Percentiles rank a stretch among this genome's conserved stretches.
These are phyloP conservation scores for Peniophora sp. DNA, from an alignment of 1,284 basidiomycete genomes.

Conservation along the genomic window DNA sequence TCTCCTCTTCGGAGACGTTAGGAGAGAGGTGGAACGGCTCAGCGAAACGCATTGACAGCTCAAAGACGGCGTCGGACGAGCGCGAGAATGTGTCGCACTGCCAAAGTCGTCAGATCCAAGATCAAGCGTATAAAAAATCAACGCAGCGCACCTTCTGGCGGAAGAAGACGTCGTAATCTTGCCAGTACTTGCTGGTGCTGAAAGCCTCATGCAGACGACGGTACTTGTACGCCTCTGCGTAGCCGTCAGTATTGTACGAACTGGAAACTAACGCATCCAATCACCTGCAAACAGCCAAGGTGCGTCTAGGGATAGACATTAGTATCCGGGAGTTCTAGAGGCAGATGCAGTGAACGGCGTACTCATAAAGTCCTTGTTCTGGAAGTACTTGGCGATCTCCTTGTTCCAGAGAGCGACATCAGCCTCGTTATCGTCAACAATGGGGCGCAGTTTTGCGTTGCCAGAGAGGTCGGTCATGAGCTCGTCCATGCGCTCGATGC, in stretches of 20 bases:
- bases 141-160: slow-evolving; percentile 63
- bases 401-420: slow-evolving; percentile 98
- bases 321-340: no score
- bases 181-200: slow-evolving; percentile 89
- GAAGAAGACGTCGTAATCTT: slow-evolving; percentile 86
- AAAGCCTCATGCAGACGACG: slow-evolving; percentile 94
- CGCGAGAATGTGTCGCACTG: slow-evolving; percentile 95
- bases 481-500: slow-evolving; percentile 81
- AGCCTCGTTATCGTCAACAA: slow-evolving; percentile 89
- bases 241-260: no score
- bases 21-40: slow-evolving; percentile 70
- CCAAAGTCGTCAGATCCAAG: slow-evolving; percentile 9
- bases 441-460: slow-evolving; percentile 77
- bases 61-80: slow-evolving; percentile 89
- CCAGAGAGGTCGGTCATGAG: slow-evolving; percentile 78
- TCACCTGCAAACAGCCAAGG: slow-evolving; percentile 81
- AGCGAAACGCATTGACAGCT: slow-evolving; percentile 89
- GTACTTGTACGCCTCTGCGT: slow-evolving; percentile 89
- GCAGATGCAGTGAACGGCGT: no score
- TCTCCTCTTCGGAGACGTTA: slow-evolving; percentile 47
- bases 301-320: slow-evolving; percentile 35
- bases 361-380: slow-evolving; percentile 93
- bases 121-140: background rate
- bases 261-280: no score
- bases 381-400: slow-evolving; percentile 89